Conservation (phyloP, 1,284 basidiomycete genomes). For the Coniferiporia sulphurascens region DNA sequence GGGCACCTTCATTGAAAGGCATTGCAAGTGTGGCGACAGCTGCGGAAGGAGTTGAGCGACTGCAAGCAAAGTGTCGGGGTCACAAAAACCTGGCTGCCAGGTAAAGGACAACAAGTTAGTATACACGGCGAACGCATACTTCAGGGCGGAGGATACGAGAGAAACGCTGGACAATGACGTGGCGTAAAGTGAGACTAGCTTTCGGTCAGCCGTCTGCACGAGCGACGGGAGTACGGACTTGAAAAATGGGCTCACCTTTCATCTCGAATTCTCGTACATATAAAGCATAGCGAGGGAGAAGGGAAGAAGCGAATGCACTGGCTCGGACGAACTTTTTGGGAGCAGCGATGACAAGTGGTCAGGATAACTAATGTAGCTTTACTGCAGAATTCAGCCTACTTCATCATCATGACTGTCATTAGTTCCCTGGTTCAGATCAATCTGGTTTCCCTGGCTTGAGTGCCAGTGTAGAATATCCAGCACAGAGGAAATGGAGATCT, state of each 20-base stretch:
- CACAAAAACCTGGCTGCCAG: neutral
- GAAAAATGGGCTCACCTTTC: neutral
- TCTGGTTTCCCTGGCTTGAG: too few relatives aligned
- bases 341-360: neutral
- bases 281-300: neutral
- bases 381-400: neutral
- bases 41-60: constrained; percentile 1
- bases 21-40: neutral
- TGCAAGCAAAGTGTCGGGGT: neutral
- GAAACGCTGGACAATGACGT: neutral
- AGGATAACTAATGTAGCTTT: too few relatives aligned
- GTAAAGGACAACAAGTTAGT: constrained; percentile 1
- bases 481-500: neutral
- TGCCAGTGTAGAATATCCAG: neutral
- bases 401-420: neutral
- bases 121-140: neutral
- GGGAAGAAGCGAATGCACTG: neutral
- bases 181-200: neutral
- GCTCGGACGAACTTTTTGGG: neutral
- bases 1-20: constrained; percentile 1
- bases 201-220: too few relatives aligned
- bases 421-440: too few relatives aligned
- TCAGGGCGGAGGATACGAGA: neutral
- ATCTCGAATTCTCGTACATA: constrained; percentile 11
- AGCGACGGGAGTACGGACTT: too few relatives aligned